A percentile compares a stretch with the other conserved stretches of the same genome.
phyloP scores from a whole-genome alignment of 2,329 filamentous ascomycete genomes.

The Alternaria gaisen region DNA sequence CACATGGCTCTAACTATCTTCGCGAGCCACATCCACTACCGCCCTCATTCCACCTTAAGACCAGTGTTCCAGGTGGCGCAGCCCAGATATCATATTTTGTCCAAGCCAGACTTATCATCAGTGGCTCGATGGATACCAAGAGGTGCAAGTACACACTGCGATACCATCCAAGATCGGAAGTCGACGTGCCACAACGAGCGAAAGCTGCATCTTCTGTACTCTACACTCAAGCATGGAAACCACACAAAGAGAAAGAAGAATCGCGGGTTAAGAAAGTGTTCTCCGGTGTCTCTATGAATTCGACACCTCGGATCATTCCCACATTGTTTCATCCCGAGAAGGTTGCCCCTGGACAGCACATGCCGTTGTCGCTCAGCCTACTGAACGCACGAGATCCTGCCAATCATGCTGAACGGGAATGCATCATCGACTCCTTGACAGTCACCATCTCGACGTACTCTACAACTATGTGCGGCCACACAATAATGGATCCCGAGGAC shows the following conservation, averaged over 20 bases:
- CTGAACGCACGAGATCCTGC: slow-evolving; percentile 30
- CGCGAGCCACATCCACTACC: slow-evolving; percentile 46
- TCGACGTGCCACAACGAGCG: slow-evolving; percentile 23
- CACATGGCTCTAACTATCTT: slow-evolving; percentile 40
- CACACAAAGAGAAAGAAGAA: slow-evolving; percentile 22
- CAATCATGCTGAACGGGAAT: slow-evolving; percentile 31
- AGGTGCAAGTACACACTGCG: slow-evolving; percentile 35
- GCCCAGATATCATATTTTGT: slow-evolving; percentile 45
- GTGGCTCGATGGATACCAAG: slow-evolving; percentile 22
- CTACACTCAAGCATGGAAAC: slow-evolving; percentile 43
- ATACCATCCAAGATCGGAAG: slow-evolving; percentile 36
- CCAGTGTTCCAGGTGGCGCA: slow-evolving; percentile 36
- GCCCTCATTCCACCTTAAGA: slow-evolving; percentile 42
- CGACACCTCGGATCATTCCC: slow-evolving; percentile 40
- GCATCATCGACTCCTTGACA: slow-evolving; percentile 38
- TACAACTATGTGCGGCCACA: slow-evolving; percentile 41
- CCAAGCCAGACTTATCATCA: slow-evolving; percentile 34
- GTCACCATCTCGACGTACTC: slow-evolving; percentile 46
- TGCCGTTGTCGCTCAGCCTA: slow-evolving; percentile 40
- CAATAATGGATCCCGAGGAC: slow-evolving; percentile 39
- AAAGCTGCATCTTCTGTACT: slow-evolving; percentile 35
- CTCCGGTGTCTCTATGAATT: slow-evolving; percentile 25
- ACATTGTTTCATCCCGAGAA: slow-evolving; percentile 40
- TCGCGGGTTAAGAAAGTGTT: slow-evolving; percentile 35
- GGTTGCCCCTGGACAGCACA: slow-evolving; percentile 44